Conservation (phyloP, 2,329 filamentous ascomycete species). For the Nemania bipapillata region DNA sequence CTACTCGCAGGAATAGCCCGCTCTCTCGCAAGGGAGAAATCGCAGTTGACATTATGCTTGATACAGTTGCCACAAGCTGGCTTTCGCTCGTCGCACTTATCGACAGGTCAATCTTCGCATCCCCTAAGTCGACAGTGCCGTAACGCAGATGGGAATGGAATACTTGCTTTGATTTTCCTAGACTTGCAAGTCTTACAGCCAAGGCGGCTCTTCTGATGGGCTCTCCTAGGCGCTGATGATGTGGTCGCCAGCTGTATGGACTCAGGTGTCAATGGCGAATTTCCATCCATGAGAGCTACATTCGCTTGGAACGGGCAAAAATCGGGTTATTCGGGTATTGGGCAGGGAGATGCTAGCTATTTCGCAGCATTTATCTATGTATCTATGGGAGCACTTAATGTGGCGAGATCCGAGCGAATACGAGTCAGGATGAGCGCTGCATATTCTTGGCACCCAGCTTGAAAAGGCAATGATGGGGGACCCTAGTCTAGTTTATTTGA, state of each 20-base stretch:
- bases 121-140: background rate
- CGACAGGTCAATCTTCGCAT: constrained; percentile 1
- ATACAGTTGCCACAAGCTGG: constrained; percentile 38
- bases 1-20: background rate
- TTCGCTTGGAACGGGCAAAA: background rate
- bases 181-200: constrained; percentile 23
- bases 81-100: constrained; percentile 39
- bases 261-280: constrained; percentile 5
- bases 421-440: background rate
- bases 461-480: no score
- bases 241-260: background rate
- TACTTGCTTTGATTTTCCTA: constrained; percentile 19
- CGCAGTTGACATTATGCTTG: constrained; percentile 37
- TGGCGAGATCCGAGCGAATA: background rate
- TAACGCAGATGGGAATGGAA: background rate
- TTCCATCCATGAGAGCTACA: constrained; percentile 5
- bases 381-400: background rate
- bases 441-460: background rate
- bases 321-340: constrained; percentile 19
- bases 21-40: constrained; percentile 23
- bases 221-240: background rate
- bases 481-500: no score
- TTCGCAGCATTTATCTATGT: background rate
- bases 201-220: constrained; percentile 6
- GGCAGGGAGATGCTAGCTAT: background rate